Conservation (phyloP, 129 eudicot genomes). For the Chrysanthemum lavandulifolium region DNA sequence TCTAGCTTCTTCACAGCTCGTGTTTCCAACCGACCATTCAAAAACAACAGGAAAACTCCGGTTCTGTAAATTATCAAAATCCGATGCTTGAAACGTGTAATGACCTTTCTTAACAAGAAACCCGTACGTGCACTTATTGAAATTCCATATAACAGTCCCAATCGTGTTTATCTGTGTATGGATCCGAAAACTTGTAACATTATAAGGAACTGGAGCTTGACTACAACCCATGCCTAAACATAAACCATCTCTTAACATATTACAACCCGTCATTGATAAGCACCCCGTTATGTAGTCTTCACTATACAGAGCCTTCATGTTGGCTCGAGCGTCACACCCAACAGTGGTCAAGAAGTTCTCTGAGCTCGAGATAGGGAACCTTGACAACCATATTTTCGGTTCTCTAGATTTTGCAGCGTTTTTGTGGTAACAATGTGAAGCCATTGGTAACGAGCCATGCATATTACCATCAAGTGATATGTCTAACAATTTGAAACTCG, state of each 20-base stretch:
- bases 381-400: slow-evolving; percentile 4
- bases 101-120: slow-evolving; percentile 22
- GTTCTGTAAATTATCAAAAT: slow-evolving; percentile 23
- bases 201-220: slow-evolving; percentile 25
- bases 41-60: slow-evolving; percentile 22
- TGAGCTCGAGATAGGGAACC: slow-evolving; percentile 25
- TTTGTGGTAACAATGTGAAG: slow-evolving; percentile 18
- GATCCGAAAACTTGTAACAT: slow-evolving; percentile 13
- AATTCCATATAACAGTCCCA: neutral
- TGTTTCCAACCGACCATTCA: slow-evolving; percentile 24
- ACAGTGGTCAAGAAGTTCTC: slow-evolving; percentile 23
- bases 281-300: slow-evolving; percentile 20
- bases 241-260: neutral
- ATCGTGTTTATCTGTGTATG: slow-evolving; percentile 15
- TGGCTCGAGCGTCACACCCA: slow-evolving; percentile 36
- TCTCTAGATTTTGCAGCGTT: neutral
- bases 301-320: neutral
- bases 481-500: slow-evolving; percentile 8
- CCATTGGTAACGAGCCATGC: slow-evolving; percentile 21
- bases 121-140: slow-evolving; percentile 25
- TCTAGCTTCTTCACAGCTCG: slow-evolving; percentile 21
- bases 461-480: slow-evolving; percentile 19
- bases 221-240: slow-evolving; percentile 41
- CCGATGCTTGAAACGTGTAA: slow-evolving; percentile 3
- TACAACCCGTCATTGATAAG: slow-evolving; percentile 14